phyloP scores from a whole-genome alignment of 306 rosid species.

The Potentilla sterilis region DNA sequence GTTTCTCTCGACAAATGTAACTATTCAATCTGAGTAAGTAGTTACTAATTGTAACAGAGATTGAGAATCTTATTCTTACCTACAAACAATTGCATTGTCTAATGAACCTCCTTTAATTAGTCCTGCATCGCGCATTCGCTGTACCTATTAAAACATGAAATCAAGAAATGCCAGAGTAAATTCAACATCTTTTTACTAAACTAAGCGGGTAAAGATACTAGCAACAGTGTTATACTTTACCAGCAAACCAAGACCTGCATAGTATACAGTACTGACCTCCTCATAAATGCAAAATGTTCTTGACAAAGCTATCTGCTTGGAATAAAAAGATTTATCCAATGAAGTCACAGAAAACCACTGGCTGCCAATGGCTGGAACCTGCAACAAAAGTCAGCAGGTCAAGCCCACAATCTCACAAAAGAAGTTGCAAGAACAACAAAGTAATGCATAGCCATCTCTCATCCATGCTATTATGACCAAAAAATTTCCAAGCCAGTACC shows the following conservation, averaged over 20 bases:
- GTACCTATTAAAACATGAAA: slow-evolving; percentile 39
- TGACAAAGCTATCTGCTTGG: slow-evolving; percentile 64
- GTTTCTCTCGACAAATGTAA: neutral
- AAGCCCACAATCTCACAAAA: neutral
- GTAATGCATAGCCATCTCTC: no score
- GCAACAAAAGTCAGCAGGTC: slow-evolving; percentile 5
- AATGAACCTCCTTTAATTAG: slow-evolving; percentile 81
- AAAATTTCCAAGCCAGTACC: slow-evolving; percentile 42
- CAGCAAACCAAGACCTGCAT: no score
- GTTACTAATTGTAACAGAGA: slow-evolving; percentile 3
- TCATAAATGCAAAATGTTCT: slow-evolving; percentile 88
- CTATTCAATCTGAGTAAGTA: neutral
- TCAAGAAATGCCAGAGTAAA: slow-evolving; percentile 15
- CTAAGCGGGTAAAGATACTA: neutral
- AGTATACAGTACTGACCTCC: slow-evolving; percentile 52
- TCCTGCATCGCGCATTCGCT: slow-evolving; percentile 73
- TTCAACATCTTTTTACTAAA: slow-evolving; percentile 16
- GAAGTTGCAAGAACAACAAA: neutral
- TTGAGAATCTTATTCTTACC: slow-evolving; percentile 55
- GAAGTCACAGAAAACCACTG: slow-evolving; percentile 72
- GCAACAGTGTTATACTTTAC: no score
- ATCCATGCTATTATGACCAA: neutral
- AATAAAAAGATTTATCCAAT: slow-evolving; percentile 49
- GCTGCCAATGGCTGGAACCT: slow-evolving; percentile 72
- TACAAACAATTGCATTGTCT: slow-evolving; percentile 80